Conservation (phyloP, 2,329 filamentous ascomycete genomes). For the Helotiales sp. region DNA sequence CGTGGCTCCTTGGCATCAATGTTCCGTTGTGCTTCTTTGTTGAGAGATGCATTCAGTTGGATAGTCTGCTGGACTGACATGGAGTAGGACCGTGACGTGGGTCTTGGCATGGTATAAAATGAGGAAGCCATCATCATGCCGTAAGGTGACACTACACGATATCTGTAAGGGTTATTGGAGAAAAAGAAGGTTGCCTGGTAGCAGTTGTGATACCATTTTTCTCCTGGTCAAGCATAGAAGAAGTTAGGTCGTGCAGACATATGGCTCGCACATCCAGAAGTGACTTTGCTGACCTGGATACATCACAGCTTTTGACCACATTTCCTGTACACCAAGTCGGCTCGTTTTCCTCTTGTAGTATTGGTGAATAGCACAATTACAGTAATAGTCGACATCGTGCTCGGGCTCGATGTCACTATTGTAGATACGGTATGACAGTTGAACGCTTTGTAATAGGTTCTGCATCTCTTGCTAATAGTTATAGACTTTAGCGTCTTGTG, state of each 20-base stretch:
- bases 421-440: constrained; percentile 41
- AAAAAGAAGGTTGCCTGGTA: constrained; percentile 30
- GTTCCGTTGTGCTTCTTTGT: constrained; percentile 37
- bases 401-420: constrained; percentile 49
- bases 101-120: constrained; percentile 25
- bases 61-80: constrained; percentile 39
- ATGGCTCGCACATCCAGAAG: neutral
- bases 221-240: constrained; percentile 1
- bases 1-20: constrained; percentile 39
- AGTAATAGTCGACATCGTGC: constrained; percentile 42
- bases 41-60: constrained; percentile 38
- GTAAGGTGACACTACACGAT: constrained; percentile 37
- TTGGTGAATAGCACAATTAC: constrained; percentile 41
- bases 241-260: neutral
- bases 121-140: constrained; percentile 20
- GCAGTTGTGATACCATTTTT: constrained; percentile 23
- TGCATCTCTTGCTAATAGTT: constrained; percentile 45
- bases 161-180: constrained; percentile 38
- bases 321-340: constrained; percentile 40
- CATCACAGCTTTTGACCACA: constrained; percentile 47
- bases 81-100: constrained; percentile 36
- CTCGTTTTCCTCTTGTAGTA: constrained; percentile 39
- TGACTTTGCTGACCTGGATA: constrained; percentile 43
- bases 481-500: constrained; percentile 2
- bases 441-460: constrained; percentile 41